A percentile compares a stretch with the other conserved stretches of the same genome.
These are phyloP conservation scores for Rhodomyrtus tomentosa DNA, from an alignment of 345 rosid genomes.

Conservation along the genomic window DNA sequence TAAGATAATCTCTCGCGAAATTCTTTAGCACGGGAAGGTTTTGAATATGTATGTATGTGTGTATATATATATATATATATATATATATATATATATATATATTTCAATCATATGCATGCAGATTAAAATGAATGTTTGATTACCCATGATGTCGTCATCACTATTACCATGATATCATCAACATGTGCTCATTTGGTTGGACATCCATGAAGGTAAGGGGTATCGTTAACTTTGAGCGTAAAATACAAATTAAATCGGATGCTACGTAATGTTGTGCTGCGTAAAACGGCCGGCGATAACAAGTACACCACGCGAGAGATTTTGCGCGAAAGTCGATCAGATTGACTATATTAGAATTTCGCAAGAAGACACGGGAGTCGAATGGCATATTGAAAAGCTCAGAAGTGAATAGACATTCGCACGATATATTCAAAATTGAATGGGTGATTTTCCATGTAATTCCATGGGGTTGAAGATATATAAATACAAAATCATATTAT, in stretches of 20 bases:
- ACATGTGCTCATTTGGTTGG: background rate
- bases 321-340: accelerated
- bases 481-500: background rate
- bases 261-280: accelerated
- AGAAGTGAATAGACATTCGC: background rate
- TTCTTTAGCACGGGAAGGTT: background rate
- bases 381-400: background rate
- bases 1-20: background rate
- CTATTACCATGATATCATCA: no score
- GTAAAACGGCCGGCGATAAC: background rate
- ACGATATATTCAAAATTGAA: background rate
- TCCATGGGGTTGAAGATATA: background rate
- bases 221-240: background rate
- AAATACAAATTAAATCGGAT: background rate
- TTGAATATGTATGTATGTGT: background rate
- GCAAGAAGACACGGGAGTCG: accelerated
- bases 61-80: no score
- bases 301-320: accelerated
- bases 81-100: no score
- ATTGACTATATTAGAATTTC: background rate
- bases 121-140: background rate
- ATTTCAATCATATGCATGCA: background rate
- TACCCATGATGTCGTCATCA: no score
- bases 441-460: background rate
- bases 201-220: background rate